Evolutionary conservation across 2,329 filamentous ascomycete genomes (phyloP).

Genomic region (Ceratocystis cubensis): DNA sequence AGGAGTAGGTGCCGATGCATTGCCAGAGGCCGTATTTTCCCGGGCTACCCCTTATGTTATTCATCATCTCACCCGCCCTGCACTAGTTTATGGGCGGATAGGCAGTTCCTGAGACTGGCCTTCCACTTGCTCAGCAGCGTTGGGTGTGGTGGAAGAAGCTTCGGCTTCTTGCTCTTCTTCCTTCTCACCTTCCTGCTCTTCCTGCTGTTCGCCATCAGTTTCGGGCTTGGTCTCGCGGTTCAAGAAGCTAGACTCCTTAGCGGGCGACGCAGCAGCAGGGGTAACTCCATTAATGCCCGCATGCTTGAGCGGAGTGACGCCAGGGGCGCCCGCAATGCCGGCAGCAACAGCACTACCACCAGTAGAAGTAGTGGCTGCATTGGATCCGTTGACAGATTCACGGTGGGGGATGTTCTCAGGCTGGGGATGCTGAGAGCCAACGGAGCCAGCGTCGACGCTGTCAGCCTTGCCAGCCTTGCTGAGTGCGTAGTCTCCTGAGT

Average conservation of each 20-base stretch:
- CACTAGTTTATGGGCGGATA: constrained; percentile 10
- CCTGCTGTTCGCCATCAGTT: constrained; percentile 21
- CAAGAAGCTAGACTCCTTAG: constrained; percentile 82
- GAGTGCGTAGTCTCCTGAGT: constrained; percentile 91
- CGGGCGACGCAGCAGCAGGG: constrained; percentile 50
- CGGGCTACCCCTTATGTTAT: not conserved
- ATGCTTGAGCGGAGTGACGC: constrained; percentile 28
- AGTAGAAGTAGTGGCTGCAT: not conserved
- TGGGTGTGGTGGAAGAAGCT: not conserved
- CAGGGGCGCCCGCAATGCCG: constrained; percentile 28
- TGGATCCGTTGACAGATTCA: constrained; percentile 38
- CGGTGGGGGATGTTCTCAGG: constrained; percentile 88
- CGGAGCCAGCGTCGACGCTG: constrained; percentile 81
- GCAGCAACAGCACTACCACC: not conserved
- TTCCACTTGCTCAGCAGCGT: not conserved
- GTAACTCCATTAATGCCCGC: constrained; percentile 30
- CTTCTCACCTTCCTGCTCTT: constrained; percentile 15
- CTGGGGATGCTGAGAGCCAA: constrained; percentile 87
- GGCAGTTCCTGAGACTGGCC: constrained; percentile 9
- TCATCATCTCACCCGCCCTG: not conserved
- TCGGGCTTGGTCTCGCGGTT: constrained; percentile 65
- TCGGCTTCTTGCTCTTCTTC: constrained; percentile 10
- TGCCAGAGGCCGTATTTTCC: not conserved
- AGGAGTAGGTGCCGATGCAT: not conserved
- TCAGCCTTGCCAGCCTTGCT: constrained; percentile 95